Base-by-base conservation (phyloP, 2,329 filamentous ascomycete genomes). In the Dissoconium aciculare region DNA sequence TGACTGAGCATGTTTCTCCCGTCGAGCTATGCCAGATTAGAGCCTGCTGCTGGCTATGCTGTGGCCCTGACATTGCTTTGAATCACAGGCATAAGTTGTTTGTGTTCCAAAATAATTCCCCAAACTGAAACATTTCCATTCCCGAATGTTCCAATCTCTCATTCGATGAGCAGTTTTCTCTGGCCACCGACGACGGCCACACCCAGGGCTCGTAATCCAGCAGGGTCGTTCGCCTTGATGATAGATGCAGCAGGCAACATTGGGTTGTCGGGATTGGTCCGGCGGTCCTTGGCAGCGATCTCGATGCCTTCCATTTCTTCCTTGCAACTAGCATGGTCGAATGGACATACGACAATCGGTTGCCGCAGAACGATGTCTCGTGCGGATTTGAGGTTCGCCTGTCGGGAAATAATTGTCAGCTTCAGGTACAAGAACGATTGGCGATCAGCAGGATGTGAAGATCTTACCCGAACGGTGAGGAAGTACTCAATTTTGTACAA, bases 401-500 rank as follows among this genome's bases (percentile, higher is more conserved):
- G 44, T 5, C n/a, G n/a, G n/a, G n/a, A n/a, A 4, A 17, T 21
- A 24, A 13, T n/a, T 11, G 33, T 45, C 27, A 44, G 44, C 30
- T 11, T 36, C 16, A 34, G 23, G 17, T 16, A 23, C 10, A 6
- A 23, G n/a, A n/a, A n/a, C n/a, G n/a, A n/a, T n/a, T n/a, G n/a
- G n/a, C n/a, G 6, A 23, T 26, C 13, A 30, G 5, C 4, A 13
- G 23, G 15, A 11, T 6, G 26, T 11, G n/a, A 27, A n/a, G 19
- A n/a, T n/a, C 51, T 30, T 64, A 93, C 87, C 73, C 93, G 94
- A 40, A 95, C 82, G 31, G 74, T 84, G 32, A 95, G 62, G 54
- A 87, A 98, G 53, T 94, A 98, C 58, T 98, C 87, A 52, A 98
- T 93, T 58, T 94, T 95, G 64, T 98, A 98, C 10, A 98, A 68